phyloP scores from a whole-genome alignment of 805 yeast genomes.

The Cyberlindnera amylophila region DNA sequence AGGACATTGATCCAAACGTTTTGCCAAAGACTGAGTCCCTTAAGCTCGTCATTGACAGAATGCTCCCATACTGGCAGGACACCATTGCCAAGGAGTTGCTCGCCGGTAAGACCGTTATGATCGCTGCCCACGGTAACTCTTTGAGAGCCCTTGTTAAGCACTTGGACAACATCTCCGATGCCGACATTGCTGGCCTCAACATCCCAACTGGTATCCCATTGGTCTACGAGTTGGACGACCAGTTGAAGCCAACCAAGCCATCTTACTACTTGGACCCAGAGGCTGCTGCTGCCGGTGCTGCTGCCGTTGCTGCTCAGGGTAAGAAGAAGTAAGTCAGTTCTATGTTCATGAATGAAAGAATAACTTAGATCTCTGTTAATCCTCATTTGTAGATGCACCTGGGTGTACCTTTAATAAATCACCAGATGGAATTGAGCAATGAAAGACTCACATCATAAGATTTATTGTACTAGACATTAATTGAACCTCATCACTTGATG shows the following conservation, averaged over 20 bases:
- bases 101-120: constrained; percentile 82
- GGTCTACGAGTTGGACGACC: constrained; percentile 88
- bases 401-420: too few relatives aligned
- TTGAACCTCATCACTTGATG: too few relatives aligned
- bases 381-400: too few relatives aligned
- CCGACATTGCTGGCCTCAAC: constrained; percentile 88
- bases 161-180: constrained; percentile 90
- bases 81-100: constrained; percentile 80
- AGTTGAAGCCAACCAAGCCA: constrained; percentile 85
- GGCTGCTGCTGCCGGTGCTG: constrained; percentile 99
- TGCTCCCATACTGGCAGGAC: constrained; percentile 96
- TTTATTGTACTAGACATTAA: too few relatives aligned
- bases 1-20: constrained; percentile 75
- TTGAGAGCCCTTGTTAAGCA: constrained; percentile 94
- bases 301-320: constrained; percentile 98
- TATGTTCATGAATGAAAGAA: too few relatives aligned
- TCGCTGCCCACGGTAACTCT: constrained; percentile 99
- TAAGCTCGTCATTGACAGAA: constrained; percentile 90
- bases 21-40: constrained; percentile 94
- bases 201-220: constrained; percentile 98
- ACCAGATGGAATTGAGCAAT: too few relatives aligned
- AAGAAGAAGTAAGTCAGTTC: constrained; percentile 42
- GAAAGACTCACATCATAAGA: too few relatives aligned
- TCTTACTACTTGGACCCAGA: constrained; percentile 98
- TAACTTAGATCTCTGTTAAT: too few relatives aligned